Evolutionary conservation across 208 protist genomes (phyloP).

Genomic region (Leishmania gerbilli): DNA sequence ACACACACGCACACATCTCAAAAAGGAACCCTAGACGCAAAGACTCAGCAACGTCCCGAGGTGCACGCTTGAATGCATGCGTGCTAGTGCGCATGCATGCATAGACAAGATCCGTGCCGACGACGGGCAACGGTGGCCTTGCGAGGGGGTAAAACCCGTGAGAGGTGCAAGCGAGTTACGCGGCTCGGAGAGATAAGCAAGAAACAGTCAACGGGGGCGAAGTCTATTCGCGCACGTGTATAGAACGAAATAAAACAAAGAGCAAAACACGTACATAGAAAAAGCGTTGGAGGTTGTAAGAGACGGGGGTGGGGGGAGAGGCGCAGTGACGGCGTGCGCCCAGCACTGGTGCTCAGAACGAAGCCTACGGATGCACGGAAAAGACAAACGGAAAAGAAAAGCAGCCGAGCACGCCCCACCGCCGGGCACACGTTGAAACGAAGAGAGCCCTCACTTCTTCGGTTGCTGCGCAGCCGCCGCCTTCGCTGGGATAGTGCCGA

Average conservation of each 20-base stretch:
- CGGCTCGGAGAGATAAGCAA: background rate
- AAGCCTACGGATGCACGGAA: background rate
- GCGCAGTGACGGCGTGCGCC: too few relatives aligned
- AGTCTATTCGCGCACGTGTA: background rate
- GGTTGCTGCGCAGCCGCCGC: background rate
- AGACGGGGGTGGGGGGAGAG: background rate
- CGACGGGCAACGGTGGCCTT: too few relatives aligned
- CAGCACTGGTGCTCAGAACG: background rate
- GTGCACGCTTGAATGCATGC: background rate
- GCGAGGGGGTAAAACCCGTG: too few relatives aligned
- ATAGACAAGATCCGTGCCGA: background rate
- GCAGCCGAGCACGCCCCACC: background rate
- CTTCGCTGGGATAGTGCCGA: constrained; percentile 10
- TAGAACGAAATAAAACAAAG: background rate
- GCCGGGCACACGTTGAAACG: too few relatives aligned
- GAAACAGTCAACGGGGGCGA: background rate
- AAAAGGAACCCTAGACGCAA: background rate
- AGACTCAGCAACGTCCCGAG: background rate
- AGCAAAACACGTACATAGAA: background rate
- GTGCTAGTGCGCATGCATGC: background rate
- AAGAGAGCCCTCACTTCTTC: constrained; percentile 15
- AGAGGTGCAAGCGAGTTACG: background rate
- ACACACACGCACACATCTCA: background rate
- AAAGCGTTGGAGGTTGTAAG: background rate
- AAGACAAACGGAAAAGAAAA: background rate